Evolutionary conservation across 306 rosid genomes (phyloP), one percentile per base, ranked within the genome.

Genomic region (Acmispon strigosus): DNA sequence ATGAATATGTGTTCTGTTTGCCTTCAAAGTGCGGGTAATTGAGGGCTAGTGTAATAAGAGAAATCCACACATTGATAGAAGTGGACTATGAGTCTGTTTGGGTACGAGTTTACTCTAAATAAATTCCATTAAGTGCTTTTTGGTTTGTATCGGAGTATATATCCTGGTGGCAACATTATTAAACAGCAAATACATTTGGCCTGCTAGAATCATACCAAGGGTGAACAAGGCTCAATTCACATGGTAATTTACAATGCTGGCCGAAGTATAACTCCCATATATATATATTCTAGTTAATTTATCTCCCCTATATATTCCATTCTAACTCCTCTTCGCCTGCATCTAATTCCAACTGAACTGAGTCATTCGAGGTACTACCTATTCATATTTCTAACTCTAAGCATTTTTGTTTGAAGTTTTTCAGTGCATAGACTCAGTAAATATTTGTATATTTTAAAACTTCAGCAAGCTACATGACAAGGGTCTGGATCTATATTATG

Each of bases 211-310:
- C 41, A 27, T 52, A 51, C 41, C 66, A 67, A 41, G 37, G 57
- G 42, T 32, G 62, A 48, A 47, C 68, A 51, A 61, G 50, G 41
- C 20, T 3, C 3, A 53, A 59, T 32, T 64, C 62, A 50, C 55
- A 39, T 50, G 44, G 49, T 57, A 56, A 63, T 37, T 36, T 24
- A 32, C 66, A 42, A 20, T 48, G 83, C 69, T 64, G 64, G 79
- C 76, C 69, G 11, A 82, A 43, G 78, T 47, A 78, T 64, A 27
- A 19, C 41, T 11, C 62, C 75, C 62, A 37, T 72, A 63, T 66
- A 37, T 72, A 63, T 77, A 64, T 66, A 70, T 70, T 75, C 47
- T 16, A 69, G 62, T 68, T 68, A 34, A 78, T 81, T 72, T 51
- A 39, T 3, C 56, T 20, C 61, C 60, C 24, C 51, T 49, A 5